Conservation (phyloP, 1,284 basidiomycete species). For the Trichosporon sp. region DNA sequence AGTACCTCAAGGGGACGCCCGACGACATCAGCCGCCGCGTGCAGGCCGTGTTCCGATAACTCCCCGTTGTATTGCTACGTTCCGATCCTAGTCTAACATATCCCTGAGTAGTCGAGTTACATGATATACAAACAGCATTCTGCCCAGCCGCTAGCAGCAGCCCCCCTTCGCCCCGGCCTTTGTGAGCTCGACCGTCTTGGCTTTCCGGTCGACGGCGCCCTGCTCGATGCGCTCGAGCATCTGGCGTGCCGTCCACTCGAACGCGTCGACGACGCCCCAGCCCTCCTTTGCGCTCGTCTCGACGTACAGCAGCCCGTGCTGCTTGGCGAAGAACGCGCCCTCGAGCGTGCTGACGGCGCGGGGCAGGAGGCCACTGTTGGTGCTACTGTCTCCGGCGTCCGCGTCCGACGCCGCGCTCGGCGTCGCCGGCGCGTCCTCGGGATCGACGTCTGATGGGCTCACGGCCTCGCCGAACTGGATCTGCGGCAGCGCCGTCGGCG, state of each 20-base stretch:
- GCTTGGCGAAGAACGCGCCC: slow-evolving; percentile 39
- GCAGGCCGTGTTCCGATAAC: slow-evolving; percentile 37
- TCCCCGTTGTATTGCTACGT: too few relatives aligned
- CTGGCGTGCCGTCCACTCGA: slow-evolving; percentile 45
- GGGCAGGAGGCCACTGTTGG: slow-evolving; percentile 15
- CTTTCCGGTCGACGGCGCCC: slow-evolving; percentile 27
- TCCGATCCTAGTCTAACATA: background rate
- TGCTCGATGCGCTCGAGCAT: slow-evolving; percentile 33
- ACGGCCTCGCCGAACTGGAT: slow-evolving; percentile 35
- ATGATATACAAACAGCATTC: background rate
- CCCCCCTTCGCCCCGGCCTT: background rate
- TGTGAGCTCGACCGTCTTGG: background rate
- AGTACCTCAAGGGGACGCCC: slow-evolving; percentile 40
- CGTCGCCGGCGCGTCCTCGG: background rate
- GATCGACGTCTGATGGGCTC: background rate
- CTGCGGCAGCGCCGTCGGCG: slow-evolving; percentile 26
- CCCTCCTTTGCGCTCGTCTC: slow-evolving; percentile 47
- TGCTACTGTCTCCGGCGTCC: too few relatives aligned
- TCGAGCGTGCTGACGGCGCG: slow-evolving; percentile 34
- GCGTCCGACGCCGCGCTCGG: background rate
- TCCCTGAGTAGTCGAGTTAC: background rate
- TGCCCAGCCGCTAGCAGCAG: background rate
- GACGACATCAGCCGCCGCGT: slow-evolving; percentile 37
- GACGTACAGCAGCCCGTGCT: slow-evolving; percentile 42
- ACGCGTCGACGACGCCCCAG: slow-evolving; percentile 44